Conservation (phyloP, 169 alveolate genomes). For the Plasmodium knowlesi region DNA sequence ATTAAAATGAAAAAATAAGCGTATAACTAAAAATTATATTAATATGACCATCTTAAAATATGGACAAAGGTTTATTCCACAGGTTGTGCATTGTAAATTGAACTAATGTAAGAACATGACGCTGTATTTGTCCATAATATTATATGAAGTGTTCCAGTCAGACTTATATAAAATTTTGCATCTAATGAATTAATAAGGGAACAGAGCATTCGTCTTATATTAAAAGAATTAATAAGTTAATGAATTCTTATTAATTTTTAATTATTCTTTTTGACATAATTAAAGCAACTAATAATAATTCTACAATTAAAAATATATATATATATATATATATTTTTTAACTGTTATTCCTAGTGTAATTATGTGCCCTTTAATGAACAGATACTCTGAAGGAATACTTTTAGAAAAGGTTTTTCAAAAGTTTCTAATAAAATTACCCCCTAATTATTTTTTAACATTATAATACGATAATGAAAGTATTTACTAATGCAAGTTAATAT, state of each 20-base stretch:
- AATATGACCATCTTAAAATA: background rate
- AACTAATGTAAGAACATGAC: background rate
- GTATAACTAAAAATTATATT: background rate
- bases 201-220: background rate
- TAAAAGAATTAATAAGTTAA: too few species aligned
- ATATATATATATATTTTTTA: too few species aligned
- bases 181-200: background rate
- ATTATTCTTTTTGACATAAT: background rate
- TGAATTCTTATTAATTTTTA: too few species aligned
- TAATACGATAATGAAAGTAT: background rate
- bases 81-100: background rate
- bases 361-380: background rate
- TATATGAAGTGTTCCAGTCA: background rate
- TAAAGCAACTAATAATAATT: background rate
- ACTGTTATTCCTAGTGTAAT: background rate
- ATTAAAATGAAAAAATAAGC: too few species aligned
- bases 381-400: background rate
- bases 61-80: background rate
- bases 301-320: background rate
- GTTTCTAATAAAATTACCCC: background rate
- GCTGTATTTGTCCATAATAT: background rate
- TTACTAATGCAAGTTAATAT: background rate
- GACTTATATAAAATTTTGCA: background rate
- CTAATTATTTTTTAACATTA: background rate
- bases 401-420: background rate